These are phyloP conservation scores for Globisporangium orthogonon DNA, from an alignment of 352 stramenopile species.

Conservation along the genomic window DNA sequence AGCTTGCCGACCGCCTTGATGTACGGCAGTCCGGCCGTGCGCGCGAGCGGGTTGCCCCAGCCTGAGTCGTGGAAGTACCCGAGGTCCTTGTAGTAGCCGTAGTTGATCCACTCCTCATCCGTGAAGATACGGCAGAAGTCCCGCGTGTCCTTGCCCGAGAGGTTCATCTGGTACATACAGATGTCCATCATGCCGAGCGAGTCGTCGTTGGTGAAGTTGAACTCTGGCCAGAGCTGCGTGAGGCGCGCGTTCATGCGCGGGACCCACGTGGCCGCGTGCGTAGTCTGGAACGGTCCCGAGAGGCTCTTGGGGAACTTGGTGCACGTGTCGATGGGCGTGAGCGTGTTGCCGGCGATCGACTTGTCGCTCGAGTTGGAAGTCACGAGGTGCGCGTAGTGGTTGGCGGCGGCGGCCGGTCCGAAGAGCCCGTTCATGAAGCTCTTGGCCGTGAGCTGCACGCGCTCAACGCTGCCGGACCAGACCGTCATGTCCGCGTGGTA, in stretches of 20 bases:
- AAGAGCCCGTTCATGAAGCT: conserved; percentile 49
- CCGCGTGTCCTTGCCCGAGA: conserved; percentile 27
- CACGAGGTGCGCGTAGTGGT: conserved; percentile 28
- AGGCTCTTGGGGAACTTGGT: conserved; percentile 37
- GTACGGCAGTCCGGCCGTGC: conserved; percentile 37
- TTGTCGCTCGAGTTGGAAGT: conserved; percentile 31
- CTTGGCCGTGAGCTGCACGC: conserved; percentile 41
- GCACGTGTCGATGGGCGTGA: conserved; percentile 50
- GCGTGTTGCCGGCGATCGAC: conserved; percentile 34
- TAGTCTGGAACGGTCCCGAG: conserved; percentile 6
- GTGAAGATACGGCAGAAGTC: conserved; percentile 46
- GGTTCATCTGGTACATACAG: conserved; percentile 52
- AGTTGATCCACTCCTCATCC: conserved; percentile 46
- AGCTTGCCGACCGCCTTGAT: conserved; percentile 32
- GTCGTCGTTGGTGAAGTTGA: conserved; percentile 28
- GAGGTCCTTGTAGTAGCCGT: conserved; percentile 47
- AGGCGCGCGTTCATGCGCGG: conserved; percentile 17
- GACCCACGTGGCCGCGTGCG: conserved; percentile 8
- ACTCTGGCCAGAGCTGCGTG: conserved; percentile 30
- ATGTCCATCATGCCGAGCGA: conserved; percentile 42
- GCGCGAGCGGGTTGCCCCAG: conserved; percentile 33
- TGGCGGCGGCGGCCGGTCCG: conserved; percentile 16
- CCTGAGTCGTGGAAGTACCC: conserved; percentile 52
- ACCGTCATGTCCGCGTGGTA: conserved; percentile 34
- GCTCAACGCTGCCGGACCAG: conserved; percentile 41